Evolutionary conservation across 345 rosid species (phyloP).

Genomic region (Balakata baccata): DNA sequence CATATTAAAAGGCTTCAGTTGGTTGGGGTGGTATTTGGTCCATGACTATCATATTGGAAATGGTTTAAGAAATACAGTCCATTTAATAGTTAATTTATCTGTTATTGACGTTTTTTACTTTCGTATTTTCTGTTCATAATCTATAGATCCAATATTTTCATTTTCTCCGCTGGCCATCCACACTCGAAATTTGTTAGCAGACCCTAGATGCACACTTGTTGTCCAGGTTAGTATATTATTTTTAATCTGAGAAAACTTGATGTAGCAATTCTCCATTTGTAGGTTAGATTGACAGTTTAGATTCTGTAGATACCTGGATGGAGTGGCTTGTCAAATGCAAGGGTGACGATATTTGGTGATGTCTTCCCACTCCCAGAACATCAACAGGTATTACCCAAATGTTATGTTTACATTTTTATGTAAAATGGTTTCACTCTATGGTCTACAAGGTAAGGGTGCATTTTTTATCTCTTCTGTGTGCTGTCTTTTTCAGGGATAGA

Average conservation of each 20-base stretch:
- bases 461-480: not conserved
- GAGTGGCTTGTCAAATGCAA: constrained; percentile 97
- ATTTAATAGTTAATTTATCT: not conserved
- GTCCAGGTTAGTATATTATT: constrained; percentile 64
- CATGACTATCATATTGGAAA: not conserved
- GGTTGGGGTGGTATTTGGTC: not conserved
- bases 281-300: constrained; percentile 30
- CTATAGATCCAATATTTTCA: constrained; percentile 88
- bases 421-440: not conserved
- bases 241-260: not conserved
- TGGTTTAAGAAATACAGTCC: not conserved
- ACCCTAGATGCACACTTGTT: constrained; percentile 91
- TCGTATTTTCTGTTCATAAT: constrained; percentile 4
- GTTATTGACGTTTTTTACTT: not conserved
- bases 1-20: not conserved
- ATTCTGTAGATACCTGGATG: constrained; percentile 81
- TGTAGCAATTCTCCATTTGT: constrained; percentile 15
- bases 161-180: constrained; percentile 95
- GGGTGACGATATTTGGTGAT: constrained; percentile 94
- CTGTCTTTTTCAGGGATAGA: not conserved
- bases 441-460: not conserved
- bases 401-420: not conserved
- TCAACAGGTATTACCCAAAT: constrained; percentile 54
- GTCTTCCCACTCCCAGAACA: constrained; percentile 80
- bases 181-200: constrained; percentile 80